Base-by-base conservation (phyloP, 1,139 yeast species). In the Yamadazyma dendronema region DNA sequence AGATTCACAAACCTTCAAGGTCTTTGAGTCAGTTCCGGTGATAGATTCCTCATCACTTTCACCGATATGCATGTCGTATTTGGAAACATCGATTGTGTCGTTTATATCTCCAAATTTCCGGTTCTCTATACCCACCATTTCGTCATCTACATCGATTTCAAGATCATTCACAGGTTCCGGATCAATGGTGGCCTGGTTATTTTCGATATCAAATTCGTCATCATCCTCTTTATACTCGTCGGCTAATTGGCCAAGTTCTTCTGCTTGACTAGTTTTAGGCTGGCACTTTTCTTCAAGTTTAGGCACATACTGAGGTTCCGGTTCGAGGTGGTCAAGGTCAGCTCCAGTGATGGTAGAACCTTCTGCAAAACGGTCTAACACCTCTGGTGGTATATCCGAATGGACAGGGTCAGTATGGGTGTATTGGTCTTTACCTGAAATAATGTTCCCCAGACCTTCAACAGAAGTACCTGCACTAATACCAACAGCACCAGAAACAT, bases 1-100 rank as follows among this genome's bases (percentile, higher is more conserved):
- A 6, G 12, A n/a, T 17, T 17, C 6, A 15, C n/a, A 17, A 7
- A 8, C 17, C 8, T 28, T 28, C n/a, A 8, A 27, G n/a, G 11
- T 13, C 17, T 5, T 27, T 8, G 17, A 27, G 9, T n/a, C n/a
- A n/a, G n/a, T n/a, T n/a, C 17, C 13, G 15, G 16, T 27, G 17
- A 9, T 14, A 8, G 23, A 11, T 17, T 28, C 31, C 4, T 28
- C 16, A 9, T 28, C 31, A 9, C 12, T 13, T 4, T 6, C 23
- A 8, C 26, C 26, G 4, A 28, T 28, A n/a, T 52, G 62, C n/a
- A 46, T 40, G 33, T 58, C 62, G 38, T 59, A 60, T 8, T 44
- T 41, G 4, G n/a, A 8, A 7, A 13, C 27, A 11, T 21, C 27
- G 11, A 12, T 25, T 4, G 29, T 12, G 13, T 17, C 16, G 8